Evolutionary conservation across 306 rosid genomes (phyloP), one percentile per base, ranked within the genome.

Genomic region (Begonia peltatifolia): DNA sequence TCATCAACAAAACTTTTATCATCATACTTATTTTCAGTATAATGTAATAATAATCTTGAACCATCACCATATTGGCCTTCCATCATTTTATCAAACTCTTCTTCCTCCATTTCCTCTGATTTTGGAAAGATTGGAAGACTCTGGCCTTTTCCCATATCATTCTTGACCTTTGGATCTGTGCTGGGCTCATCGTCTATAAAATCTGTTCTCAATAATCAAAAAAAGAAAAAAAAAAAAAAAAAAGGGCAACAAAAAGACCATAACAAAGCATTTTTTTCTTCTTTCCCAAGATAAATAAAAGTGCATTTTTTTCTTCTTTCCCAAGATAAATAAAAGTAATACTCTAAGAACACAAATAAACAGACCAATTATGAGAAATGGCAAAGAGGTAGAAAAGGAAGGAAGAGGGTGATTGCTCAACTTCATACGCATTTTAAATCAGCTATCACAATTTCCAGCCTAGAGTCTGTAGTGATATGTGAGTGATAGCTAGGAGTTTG

Each of bases 51-150:
- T 14, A 59, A 66, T 5, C 53, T 62, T 30, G 96, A 65, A 55
- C 69, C 64, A 53, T 44, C 58, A 49, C 58, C 68, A 64, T 61
- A 79, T 43, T 79, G 83, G 44, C 76, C 94, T 69, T 81, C 99
- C 86, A 81, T 67, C 61, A 81, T 68, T 68, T 68, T 76, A 59
- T 79, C 94, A 70, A 71, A 92, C 25, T 92, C 99, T 52, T 75
- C 94, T 64, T 74, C 99, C 42, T 79, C 83, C 13, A 86, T 16
- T 68, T 62, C 71, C 53, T 90, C 99, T 70, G 81, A 94, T 77
- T 92, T 92, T 42, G 94, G 96, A 30, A 76, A 38, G 44, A 59
- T 51, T 10, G 83, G 84, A 53, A 60, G 14, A 66, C 42, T 66
- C 57, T 44, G 60, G n/a, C 73, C 65, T 61, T 77, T 83, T 53